Percentiles rank a stretch among this genome's conserved stretches.
phyloP scores from a whole-genome alignment of 352 stramenopile genomes.

The Phytophthora syringae region DNA sequence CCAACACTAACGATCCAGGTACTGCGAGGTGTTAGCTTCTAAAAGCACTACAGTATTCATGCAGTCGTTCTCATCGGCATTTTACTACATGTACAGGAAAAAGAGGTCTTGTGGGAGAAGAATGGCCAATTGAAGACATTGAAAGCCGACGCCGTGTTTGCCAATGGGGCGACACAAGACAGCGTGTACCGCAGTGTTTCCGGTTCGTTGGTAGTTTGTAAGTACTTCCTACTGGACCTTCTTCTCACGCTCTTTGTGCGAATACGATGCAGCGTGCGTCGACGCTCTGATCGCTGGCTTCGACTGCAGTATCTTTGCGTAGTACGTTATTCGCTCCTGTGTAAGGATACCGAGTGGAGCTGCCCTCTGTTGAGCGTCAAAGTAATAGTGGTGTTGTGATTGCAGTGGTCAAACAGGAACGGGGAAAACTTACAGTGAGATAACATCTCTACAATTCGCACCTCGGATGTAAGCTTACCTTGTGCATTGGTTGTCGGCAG shows the following conservation, averaged over 20 bases:
- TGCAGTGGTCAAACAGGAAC: constrained; percentile 72
- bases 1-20: constrained; percentile 51
- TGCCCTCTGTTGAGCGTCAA: not conserved
- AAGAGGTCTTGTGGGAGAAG: constrained; percentile 68
- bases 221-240: too few relatives aligned
- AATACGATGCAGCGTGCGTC: constrained; percentile 52
- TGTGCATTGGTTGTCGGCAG: constrained; percentile 22
- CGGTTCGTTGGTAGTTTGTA: constrained; percentile 46
- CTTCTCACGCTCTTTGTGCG: not conserved
- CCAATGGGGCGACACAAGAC: constrained; percentile 41
- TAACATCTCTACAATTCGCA: not conserved
- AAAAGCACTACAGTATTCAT: too few relatives aligned
- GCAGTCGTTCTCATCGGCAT: not conserved
- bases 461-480: not conserved
- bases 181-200: constrained; percentile 60
- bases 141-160: constrained; percentile 60
- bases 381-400: constrained; percentile 5
- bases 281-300: constrained; percentile 65
- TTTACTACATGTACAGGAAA: constrained; percentile 29
- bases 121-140: constrained; percentile 69
- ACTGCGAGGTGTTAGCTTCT: not conserved
- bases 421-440: constrained; percentile 70
- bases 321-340: constrained; percentile 40
- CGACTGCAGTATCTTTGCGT: constrained; percentile 78
- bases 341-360: not conserved